Evolutionary conservation across 2,329 filamentous ascomycete species (phyloP).

Genomic region (Cercospora nicotianae): DNA sequence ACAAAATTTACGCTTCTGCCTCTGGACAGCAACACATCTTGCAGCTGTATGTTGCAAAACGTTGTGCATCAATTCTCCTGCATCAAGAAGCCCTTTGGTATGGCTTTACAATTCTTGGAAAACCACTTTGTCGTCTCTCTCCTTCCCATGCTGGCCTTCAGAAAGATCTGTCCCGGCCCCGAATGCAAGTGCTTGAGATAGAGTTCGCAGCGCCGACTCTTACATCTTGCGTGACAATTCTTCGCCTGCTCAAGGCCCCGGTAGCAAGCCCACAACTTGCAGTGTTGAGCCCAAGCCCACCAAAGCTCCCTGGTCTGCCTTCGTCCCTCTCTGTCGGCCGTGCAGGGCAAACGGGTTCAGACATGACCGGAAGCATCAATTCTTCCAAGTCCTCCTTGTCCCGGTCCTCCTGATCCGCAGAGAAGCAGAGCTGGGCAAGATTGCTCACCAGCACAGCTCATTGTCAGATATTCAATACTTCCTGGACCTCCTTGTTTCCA

Average conservation of each 20-base stretch:
- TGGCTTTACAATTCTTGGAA: neutral
- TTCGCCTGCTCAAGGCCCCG: neutral
- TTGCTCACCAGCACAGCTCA: neutral
- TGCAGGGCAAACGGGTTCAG: neutral
- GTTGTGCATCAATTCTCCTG: neutral
- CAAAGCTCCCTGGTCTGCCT: neutral
- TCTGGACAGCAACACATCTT: neutral
- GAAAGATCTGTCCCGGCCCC: neutral
- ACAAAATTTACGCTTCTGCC: neutral
- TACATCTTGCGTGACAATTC: neutral
- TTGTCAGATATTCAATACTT: too few species aligned
- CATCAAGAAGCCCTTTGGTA: neutral
- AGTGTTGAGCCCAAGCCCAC: neutral
- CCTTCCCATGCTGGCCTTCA: neutral
- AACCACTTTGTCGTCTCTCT: neutral
- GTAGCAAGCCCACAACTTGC: neutral
- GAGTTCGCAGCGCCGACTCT: neutral
- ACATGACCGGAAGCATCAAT: neutral
- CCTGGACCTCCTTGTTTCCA: neutral
- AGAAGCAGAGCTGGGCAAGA: neutral
- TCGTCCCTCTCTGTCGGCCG: neutral
- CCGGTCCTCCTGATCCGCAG: neutral
- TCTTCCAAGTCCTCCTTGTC: neutral
- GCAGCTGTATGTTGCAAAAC: neutral
- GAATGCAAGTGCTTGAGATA: neutral